Evolutionary conservation across 352 stramenopile genomes (phyloP).

Genomic region (Phytophthora pluvialis): DNA sequence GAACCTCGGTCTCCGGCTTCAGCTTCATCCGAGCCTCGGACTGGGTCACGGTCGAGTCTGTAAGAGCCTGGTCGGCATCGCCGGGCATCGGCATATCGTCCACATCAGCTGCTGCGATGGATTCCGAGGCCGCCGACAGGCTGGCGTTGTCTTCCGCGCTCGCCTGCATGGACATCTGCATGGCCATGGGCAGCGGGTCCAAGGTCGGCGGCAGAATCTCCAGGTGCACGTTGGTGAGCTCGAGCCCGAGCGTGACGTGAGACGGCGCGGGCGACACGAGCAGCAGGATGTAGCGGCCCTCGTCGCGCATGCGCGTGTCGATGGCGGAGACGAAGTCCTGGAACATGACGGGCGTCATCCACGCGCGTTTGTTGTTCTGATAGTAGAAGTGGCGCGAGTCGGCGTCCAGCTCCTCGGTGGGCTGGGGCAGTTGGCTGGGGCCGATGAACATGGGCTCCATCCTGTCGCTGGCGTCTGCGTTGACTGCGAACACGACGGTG

Average conservation of each 20-base stretch:
- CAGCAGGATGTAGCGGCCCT: slow-evolving; percentile 49
- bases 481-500: slow-evolving; percentile 49
- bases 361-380: slow-evolving; percentile 56
- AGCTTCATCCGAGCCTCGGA: slow-evolving; percentile 7
- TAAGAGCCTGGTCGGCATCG: slow-evolving; percentile 17
- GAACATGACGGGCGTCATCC: slow-evolving; percentile 69
- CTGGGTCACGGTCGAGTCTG: slow-evolving; percentile 7
- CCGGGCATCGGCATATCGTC: slow-evolving; percentile 15
- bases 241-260: slow-evolving; percentile 56
- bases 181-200: slow-evolving; percentile 42
- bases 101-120: slow-evolving; percentile 28
- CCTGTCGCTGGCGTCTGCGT: slow-evolving; percentile 59
- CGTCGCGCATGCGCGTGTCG: slow-evolving; percentile 56
- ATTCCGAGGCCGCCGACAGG: slow-evolving; percentile 36
- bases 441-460: slow-evolving; percentile 67
- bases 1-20: slow-evolving; percentile 12
- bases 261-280: slow-evolving; percentile 48
- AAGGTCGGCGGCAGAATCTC: slow-evolving; percentile 53
- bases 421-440: slow-evolving; percentile 29
- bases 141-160: slow-evolving; percentile 41
- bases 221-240: slow-evolving; percentile 60
- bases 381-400: slow-evolving; percentile 51
- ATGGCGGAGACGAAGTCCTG: slow-evolving; percentile 58
- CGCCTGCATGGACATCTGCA: slow-evolving; percentile 55
- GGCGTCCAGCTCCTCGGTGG: slow-evolving; percentile 22